Evolutionary conservation across 768 basidiomycete genomes (phyloP), one percentile per base, ranked within the genome.

Genomic region (Psilocybe subaeruginosa): DNA sequence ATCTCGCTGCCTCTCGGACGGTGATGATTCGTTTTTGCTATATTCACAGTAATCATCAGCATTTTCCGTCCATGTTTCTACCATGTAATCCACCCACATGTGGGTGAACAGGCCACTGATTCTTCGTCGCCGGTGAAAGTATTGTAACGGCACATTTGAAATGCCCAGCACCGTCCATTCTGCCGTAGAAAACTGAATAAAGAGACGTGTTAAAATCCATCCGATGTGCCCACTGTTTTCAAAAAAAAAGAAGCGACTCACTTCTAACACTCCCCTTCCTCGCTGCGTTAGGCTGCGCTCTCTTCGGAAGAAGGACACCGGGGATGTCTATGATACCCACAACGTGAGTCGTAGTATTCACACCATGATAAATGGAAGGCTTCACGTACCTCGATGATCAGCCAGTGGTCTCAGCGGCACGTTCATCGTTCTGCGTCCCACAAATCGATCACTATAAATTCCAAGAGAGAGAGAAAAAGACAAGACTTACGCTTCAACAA

Each of bases 1-100:
- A 84, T 23, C 92, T 81, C 16, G 91, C 90, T 47, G 81, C 83
- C 67, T 92, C 91, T 33, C 84, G 78, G 12, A 91, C 82, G 3
- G 79, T 87, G 43, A 91, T 68, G 27, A 90, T 82, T 6, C 92
- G 84, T 64, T 85, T 85, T 88, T 92, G 89, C 87, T 92, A 66
- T 45, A 48, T 17, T 8, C 8, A 31, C 27, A 8, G 51, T 53
- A 3, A 60, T 39, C 37, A 43, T 12, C 14, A 43, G 14, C n/a
- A n/a, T 43, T 14, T 8, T 43, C 41, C 11, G 48, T 30, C 33
- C 27, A 54, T 2, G 41, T 29, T 37, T 37, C 12, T 16, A 30
- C 8, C 2, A 19, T 8, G 12, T 33, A 19, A 37, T 29, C 14
- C 35, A 69, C 73, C 29, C 65, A 77, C 80, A 27, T 68, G 61